These are phyloP conservation scores for Fusarium annulatum DNA, from an alignment of 2,329 filamentous ascomycete genomes.

Conservation along the genomic window DNA sequence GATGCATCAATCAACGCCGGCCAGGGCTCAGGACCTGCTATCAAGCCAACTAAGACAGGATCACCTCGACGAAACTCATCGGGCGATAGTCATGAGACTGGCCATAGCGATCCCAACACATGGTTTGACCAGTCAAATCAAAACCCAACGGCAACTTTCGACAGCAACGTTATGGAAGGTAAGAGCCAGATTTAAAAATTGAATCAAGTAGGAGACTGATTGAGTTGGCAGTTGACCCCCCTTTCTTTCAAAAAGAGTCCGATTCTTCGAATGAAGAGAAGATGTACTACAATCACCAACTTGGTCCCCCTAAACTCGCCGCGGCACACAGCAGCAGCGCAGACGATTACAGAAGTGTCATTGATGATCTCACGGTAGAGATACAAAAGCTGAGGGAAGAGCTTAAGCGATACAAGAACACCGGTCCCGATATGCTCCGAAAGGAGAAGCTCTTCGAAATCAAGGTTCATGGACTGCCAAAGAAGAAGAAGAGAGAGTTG, in stretches of 20 bases:
- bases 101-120: conserved; percentile 60
- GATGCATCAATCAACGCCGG: conserved; percentile 52
- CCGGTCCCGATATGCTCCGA: conserved; percentile 72
- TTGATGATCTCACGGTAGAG: conserved; percentile 87
- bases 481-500: conserved; percentile 79
- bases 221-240: conserved; percentile 58
- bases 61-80: conserved; percentile 57
- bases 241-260: conserved; percentile 65
- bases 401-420: conserved; percentile 76
- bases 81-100: conserved; percentile 61
- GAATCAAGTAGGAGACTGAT: conserved; percentile 5
- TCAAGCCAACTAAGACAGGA: conserved; percentile 27
- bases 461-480: conserved; percentile 78
- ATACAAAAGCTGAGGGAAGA: conserved; percentile 83
- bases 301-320: conserved; percentile 46
- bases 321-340: conserved; percentile 68
- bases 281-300: conserved; percentile 39
- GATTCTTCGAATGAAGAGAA: conserved; percentile 63
- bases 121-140: conserved; percentile 68
- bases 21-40: conserved; percentile 39
- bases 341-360: conserved; percentile 83
- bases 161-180: conserved; percentile 62
- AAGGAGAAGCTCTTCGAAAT: conserved; percentile 87
- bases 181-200: conserved; percentile 10
- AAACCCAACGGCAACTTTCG: conserved; percentile 58